Evolutionary conservation across 441 rosid genomes (phyloP), one percentile per base, ranked within the genome.

Genomic region (Gossypium trilobum): DNA sequence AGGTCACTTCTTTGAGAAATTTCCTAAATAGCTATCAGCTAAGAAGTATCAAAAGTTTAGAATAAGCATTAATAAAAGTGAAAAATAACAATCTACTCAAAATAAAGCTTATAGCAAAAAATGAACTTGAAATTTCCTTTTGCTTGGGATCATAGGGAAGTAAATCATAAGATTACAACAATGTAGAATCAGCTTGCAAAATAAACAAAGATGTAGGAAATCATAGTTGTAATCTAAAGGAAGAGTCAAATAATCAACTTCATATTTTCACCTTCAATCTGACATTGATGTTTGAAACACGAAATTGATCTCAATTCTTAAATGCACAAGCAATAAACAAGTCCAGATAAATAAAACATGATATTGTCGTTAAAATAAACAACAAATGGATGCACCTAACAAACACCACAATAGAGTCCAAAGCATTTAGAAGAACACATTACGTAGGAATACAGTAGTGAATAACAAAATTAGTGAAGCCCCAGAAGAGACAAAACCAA

Each of bases 11-110:
- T 23, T 66, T n/a, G 70, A 46, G 39, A 27, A 66, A 46, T 48
- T 48, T 66, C n/a, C 71, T 7, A n/a, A 48, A 66, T 1, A 14
- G 71, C 57, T 48, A 66, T 48, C 58, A 50, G 71, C 58, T 48
- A 67, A 48, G 36, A 44, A 25, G 14, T 14, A 67, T 50, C 58
- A 67, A 17, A 25, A 67, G 11, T 25, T 67, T 22, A 5, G 5
- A 3, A 65, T 14, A 50, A 14, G 14, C 22, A 48, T 3, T 66
- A 25, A 29, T 23, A 48, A 9, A 4, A n/a, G 42, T 10, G 59
- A 64, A 69, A 52, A 68, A 10, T 17, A 52, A 54, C 19, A 29
- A 52, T 29, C 33, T 8, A 31, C 61, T 52, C 61, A 19, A 27
- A 68, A 17, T 2, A 52, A 31, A 69, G 23, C 46, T 52, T 51